Conservation (phyloP, 1,139 yeast species). For the Pichia sp. region DNA sequence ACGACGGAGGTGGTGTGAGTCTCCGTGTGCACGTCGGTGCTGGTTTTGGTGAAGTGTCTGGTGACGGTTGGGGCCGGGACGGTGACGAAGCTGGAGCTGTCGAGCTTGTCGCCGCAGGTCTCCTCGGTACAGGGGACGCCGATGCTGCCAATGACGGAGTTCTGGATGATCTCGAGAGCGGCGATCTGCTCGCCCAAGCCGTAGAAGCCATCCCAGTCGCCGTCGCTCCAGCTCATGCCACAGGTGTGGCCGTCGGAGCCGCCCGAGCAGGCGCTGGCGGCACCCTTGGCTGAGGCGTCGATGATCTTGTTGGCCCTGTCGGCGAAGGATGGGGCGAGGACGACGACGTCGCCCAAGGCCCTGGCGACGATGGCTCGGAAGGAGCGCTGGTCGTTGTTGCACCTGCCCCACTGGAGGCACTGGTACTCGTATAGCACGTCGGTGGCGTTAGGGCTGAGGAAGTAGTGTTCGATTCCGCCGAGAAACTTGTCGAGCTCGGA, state of each 20-base stretch:
- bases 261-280: slow-evolving; percentile 79
- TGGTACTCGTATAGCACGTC: slow-evolving; percentile 71
- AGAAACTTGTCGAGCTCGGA: slow-evolving; percentile 52
- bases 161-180: slow-evolving; percentile 76
- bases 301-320: slow-evolving; percentile 50
- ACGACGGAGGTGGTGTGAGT: slow-evolving; percentile 8
- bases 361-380: slow-evolving; percentile 81
- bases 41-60: slow-evolving; percentile 9
- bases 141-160: slow-evolving; percentile 49
- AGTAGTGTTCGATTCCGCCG: slow-evolving; percentile 51
- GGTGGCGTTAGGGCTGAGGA: slow-evolving; percentile 37
- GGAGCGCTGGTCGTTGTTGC: slow-evolving; percentile 87
- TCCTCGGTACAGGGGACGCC: slow-evolving; percentile 56
- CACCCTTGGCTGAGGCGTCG: slow-evolving; percentile 69
- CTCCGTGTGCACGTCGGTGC: slow-evolving; percentile 8
- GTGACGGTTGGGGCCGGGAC: slow-evolving; percentile 16
- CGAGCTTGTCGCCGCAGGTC: slow-evolving; percentile 58
- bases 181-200: slow-evolving; percentile 96
- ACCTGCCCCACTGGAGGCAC: slow-evolving; percentile 60
- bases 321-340: slow-evolving; percentile 59
- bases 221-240: slow-evolving; percentile 71
- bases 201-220: slow-evolving; percentile 69
- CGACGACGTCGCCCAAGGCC: slow-evolving; percentile 69
- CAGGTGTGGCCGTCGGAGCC: slow-evolving; percentile 91
- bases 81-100: slow-evolving; percentile 48